A percentile compares a stretch with the other conserved stretches of the same genome.
Evolutionary conservation across 768 basidiomycete species (phyloP).

Genomic region (Tylopilus vinaceipallidus): DNA sequence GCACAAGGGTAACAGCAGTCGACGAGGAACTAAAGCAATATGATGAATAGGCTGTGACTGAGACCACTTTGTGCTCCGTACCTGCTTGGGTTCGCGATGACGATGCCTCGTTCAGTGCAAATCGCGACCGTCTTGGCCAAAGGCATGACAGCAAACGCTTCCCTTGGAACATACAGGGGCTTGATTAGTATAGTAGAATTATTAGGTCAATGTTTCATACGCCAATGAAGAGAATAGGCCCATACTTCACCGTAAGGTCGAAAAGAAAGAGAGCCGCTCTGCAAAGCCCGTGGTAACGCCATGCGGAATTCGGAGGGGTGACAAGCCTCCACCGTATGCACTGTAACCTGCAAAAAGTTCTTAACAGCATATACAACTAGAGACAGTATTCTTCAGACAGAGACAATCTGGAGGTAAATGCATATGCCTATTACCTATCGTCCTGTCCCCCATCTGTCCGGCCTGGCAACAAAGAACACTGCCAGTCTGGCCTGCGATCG

Average conservation of each 20-base stretch:
- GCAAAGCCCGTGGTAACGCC: constrained; percentile 36
- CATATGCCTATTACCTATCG: constrained; percentile 49
- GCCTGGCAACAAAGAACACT: constrained; percentile 63
- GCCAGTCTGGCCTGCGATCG: constrained; percentile 50
- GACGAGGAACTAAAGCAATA: constrained; percentile 37
- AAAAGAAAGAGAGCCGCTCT: constrained; percentile 43
- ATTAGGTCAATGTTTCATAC: background rate
- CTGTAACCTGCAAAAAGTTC: constrained; percentile 56
- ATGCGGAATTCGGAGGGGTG: constrained; percentile 37
- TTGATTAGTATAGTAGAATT: constrained; percentile 25
- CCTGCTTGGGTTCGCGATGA: constrained; percentile 68
- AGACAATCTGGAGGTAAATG: background rate
- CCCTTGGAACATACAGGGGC: constrained; percentile 71
- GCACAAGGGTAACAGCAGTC: constrained; percentile 49
- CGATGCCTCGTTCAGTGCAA: constrained; percentile 60
- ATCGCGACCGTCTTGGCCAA: constrained; percentile 65
- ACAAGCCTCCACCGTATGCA: constrained; percentile 61
- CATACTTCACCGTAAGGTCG: constrained; percentile 65
- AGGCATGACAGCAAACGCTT: constrained; percentile 58
- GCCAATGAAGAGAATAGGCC: constrained; percentile 2
- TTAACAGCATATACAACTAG: constrained; percentile 68
- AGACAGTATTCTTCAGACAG: constrained; percentile 7
- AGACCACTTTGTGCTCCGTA: constrained; percentile 32
- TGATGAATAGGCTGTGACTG: background rate
- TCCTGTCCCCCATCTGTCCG: constrained; percentile 49